Conservation (phyloP, 352 stramenopile genomes). For the Pythium biforme region DNA sequence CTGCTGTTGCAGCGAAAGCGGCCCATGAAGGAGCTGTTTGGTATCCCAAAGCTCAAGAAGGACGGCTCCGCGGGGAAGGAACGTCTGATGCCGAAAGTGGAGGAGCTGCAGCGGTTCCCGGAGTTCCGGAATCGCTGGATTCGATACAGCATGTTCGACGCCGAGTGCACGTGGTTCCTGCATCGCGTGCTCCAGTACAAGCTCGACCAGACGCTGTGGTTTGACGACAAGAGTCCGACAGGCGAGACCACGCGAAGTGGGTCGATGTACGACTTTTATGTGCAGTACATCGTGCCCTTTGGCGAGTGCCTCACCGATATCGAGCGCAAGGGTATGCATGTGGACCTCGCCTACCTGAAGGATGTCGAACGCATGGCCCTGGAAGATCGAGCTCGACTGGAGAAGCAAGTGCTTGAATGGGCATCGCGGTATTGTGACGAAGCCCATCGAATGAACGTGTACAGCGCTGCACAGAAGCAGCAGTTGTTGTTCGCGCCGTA, state of each 20-base stretch:
- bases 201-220: conserved; percentile 91
- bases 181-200: conserved; percentile 88
- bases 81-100: conserved; percentile 66
- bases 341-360: conserved; percentile 90
- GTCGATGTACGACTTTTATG: conserved; percentile 97
- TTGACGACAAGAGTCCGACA: conserved; percentile 34
- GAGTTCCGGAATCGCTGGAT: conserved; percentile 94
- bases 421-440: conserved; percentile 91
- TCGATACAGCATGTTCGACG: conserved; percentile 96
- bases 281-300: conserved; percentile 96
- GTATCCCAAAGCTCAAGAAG: conserved; percentile 94
- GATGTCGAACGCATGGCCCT: conserved; percentile 90
- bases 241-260: conserved; percentile 30
- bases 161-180: conserved; percentile 96
- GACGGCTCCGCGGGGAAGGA: conserved; percentile 93
- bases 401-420: conserved; percentile 91
- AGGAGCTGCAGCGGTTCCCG: conserved; percentile 82
- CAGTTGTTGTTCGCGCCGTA: conserved; percentile 97
- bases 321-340: conserved; percentile 93
- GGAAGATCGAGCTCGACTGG: conserved; percentile 81
- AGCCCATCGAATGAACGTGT: conserved; percentile 95
- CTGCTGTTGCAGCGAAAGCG: conserved; percentile 88
- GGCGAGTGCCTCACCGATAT: conserved; percentile 98
- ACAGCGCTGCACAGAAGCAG: conserved; percentile 91
- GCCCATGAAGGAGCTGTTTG: conserved; percentile 98